These are phyloP conservation scores for Penicillium brasilianum DNA, from an alignment of 2,329 filamentous ascomycete genomes.

Conservation along the genomic window DNA sequence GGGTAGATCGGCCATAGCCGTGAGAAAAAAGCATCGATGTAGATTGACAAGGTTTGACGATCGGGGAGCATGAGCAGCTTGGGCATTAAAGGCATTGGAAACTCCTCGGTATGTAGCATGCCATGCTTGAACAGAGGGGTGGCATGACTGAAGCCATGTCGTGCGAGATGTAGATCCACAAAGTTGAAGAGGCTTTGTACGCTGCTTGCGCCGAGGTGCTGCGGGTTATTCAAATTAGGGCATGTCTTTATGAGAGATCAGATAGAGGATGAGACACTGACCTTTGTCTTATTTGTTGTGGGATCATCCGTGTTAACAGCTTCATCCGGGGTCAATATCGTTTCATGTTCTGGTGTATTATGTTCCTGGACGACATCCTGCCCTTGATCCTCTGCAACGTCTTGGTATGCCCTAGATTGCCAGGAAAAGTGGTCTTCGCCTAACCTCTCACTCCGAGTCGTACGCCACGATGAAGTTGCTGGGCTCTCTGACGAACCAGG, in stretches of 20 bases:
- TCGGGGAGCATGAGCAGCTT: background rate
- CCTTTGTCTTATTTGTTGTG: background rate
- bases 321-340: background rate
- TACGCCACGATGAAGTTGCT: conserved; percentile 1
- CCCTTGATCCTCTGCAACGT: background rate
- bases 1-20: background rate
- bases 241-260: background rate
- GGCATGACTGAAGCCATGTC: conserved; percentile 5
- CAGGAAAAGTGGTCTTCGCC: conserved; percentile 17
- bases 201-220: conserved; percentile 15
- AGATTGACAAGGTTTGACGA: background rate
- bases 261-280: background rate
- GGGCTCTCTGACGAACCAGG: background rate
- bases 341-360: background rate
- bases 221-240: background rate
- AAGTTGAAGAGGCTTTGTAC: conserved; percentile 16
- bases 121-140: conserved; percentile 8
- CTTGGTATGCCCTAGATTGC: conserved; percentile 13
- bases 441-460: conserved; percentile 9
- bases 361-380: background rate
- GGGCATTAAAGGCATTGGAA: conserved; percentile 8
- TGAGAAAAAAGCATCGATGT: background rate
- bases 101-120: conserved; percentile 10
- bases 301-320: background rate
- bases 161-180: conserved; percentile 9